Evolutionary conservation across 2,329 filamentous ascomycete genomes (phyloP).

Genomic region (Apiospora kogelbergensis): DNA sequence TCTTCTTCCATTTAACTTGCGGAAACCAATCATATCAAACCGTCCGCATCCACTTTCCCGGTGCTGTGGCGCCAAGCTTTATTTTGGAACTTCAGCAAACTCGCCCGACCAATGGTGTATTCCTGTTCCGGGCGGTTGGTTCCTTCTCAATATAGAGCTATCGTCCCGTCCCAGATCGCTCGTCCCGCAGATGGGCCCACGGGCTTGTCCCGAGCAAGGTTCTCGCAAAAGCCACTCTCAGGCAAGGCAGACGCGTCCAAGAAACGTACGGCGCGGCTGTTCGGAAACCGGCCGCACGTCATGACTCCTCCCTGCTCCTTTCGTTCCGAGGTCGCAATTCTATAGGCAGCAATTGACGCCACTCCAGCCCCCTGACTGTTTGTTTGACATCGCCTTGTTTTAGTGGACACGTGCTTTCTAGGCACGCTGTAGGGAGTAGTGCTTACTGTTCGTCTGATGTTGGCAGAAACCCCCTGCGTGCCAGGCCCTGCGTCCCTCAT

Average conservation of each 20-base stretch:
- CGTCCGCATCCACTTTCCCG: neutral
- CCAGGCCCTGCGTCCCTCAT: neutral
- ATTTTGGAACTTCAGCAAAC: neutral
- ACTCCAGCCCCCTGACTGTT: too few relatives aligned
- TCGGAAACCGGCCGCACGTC: neutral
- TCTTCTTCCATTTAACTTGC: neutral
- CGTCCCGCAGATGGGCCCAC: neutral
- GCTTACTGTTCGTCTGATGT: slow-evolving; percentile 6
- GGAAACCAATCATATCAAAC: neutral
- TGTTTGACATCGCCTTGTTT: neutral
- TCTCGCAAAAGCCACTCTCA: neutral
- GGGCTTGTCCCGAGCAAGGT: neutral
- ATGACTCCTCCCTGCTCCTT: neutral
- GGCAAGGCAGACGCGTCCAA: neutral
- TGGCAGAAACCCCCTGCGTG: neutral
- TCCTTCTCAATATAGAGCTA: neutral
- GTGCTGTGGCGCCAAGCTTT: neutral
- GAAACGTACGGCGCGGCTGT: neutral
- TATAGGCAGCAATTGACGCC: neutral
- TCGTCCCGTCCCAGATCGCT: neutral
- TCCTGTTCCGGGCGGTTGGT: neutral
- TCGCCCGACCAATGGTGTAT: neutral
- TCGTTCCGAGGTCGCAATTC: neutral
- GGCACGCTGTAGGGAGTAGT: neutral
- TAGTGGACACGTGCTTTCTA: neutral